Conservation (phyloP, 768 basidiomycete species). For the Leccinum variicolor region DNA sequence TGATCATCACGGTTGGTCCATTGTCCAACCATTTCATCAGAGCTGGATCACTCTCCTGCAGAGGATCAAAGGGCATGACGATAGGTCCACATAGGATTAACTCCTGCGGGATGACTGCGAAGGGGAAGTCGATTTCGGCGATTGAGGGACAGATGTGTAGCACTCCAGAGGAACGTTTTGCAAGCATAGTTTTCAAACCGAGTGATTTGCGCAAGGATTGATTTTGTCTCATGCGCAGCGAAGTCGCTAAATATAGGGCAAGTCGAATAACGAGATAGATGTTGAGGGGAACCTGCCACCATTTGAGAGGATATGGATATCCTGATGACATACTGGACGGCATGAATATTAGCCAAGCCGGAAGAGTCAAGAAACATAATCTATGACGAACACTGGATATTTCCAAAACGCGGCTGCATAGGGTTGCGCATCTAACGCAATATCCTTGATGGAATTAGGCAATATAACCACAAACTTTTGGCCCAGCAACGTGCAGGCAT, state of each 20-base stretch:
- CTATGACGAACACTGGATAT: constrained; percentile 4
- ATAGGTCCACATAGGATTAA: constrained; percentile 9
- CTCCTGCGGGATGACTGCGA: constrained; percentile 5
- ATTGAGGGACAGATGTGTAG: constrained; percentile 3
- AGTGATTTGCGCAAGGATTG: not conserved
- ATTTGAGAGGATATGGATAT: constrained; percentile 11
- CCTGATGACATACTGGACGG: constrained; percentile 7
- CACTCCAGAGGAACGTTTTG: not conserved
- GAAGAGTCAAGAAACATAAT: not conserved
- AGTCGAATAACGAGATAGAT: constrained; percentile 6
- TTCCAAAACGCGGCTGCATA: constrained; percentile 4
- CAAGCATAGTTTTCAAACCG: not conserved
- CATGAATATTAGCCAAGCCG: not conserved
- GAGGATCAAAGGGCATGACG: constrained; percentile 4
- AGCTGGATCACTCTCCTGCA: constrained; percentile 7
- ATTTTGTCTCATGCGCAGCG: not conserved
- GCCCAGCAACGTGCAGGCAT: constrained; percentile 4
- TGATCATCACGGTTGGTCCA: constrained; percentile 12
- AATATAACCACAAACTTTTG: constrained; percentile 5
- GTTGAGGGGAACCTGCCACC: constrained; percentile 17
- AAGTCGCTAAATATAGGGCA: not conserved
- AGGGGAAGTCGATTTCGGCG: constrained; percentile 1
- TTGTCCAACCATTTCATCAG: constrained; percentile 12
- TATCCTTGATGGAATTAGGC: constrained; percentile 2
- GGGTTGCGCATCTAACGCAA: not conserved